Conservation (phyloP, 83 land plant species). For the Diphasiastrum complanatum region DNA sequence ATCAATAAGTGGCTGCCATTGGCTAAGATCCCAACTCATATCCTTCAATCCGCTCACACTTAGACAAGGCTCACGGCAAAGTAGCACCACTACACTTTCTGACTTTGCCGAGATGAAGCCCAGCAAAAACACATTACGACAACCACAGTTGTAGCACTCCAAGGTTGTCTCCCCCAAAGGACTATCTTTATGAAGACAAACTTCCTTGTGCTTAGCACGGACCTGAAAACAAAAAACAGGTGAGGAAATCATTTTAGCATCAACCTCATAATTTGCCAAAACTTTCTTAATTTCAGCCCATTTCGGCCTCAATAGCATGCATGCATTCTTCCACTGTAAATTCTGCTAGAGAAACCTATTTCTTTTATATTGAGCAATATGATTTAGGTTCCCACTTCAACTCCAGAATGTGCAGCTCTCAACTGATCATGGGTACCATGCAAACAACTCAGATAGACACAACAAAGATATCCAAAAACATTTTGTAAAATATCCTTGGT, state of each 20-base stretch:
- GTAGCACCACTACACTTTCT: conserved; percentile 94
- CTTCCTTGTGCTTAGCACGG: conserved; percentile 98
- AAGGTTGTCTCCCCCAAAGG: conserved; percentile 94
- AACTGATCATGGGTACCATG: too few relatives aligned
- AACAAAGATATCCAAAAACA: too few relatives aligned
- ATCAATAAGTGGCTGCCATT: conserved; percentile 96
- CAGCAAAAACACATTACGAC: conserved; percentile 92
- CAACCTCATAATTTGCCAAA: conserved; percentile 6
- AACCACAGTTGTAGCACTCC: conserved; percentile 98
- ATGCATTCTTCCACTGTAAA: too few relatives aligned
- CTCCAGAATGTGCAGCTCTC: too few relatives aligned
- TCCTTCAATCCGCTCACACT: conserved; percentile 92
- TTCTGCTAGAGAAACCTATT: too few relatives aligned
- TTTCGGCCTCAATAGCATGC: not conserved
- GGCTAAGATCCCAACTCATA: conserved; percentile 98
- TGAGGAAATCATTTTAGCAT: too few relatives aligned
- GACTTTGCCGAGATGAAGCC: conserved; percentile 97
- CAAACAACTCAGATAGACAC: too few relatives aligned
- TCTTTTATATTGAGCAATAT: too few relatives aligned
- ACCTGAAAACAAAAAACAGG: conserved; percentile 43
- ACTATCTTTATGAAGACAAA: conserved; percentile 96
- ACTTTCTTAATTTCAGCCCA: not conserved
- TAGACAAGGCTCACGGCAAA: conserved; percentile 94
- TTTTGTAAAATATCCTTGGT: too few relatives aligned
- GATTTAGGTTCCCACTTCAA: too few relatives aligned